phyloP scores from a whole-genome alignment of 1,284 basidiomycete genomes.

The Apiotrichum akiyoshidainum region DNA sequence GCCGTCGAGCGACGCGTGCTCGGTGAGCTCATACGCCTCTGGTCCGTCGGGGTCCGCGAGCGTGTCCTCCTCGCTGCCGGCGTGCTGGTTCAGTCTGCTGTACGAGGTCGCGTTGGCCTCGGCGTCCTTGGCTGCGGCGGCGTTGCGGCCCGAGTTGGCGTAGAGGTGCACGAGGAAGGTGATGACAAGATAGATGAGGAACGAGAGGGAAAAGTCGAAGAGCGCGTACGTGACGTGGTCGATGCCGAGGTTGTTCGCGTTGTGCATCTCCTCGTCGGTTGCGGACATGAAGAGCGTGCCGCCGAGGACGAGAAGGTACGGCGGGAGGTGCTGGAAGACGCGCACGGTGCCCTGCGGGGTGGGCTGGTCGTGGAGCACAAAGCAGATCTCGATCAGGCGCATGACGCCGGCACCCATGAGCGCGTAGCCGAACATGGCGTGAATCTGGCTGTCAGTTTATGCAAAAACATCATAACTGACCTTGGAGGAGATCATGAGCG shows the following conservation, averaged over 20 bases:
- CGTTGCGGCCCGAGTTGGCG: conserved; percentile 62
- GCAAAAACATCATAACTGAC: conserved; percentile 48
- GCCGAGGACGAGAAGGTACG: conserved; percentile 69
- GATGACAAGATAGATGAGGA: conserved; percentile 71
- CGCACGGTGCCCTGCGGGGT: conserved; percentile 46
- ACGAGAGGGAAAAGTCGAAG: conserved; percentile 64
- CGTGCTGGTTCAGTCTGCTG: conserved; percentile 23
- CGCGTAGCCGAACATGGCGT: conserved; percentile 76
- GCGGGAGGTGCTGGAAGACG: conserved; percentile 77
- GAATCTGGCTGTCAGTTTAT: conserved; percentile 58
- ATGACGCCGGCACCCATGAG: conserved; percentile 80
- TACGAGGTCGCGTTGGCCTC: conserved; percentile 29
- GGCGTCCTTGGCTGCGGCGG: conserved; percentile 21
- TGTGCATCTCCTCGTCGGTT: conserved; percentile 80
- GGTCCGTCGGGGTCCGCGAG: conserved; percentile 31
- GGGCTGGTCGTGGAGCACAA: conserved; percentile 56
- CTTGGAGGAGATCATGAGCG: conserved; percentile 75
- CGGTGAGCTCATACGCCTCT: conserved; percentile 45
- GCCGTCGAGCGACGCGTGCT: conserved; percentile 21
- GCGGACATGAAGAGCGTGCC: conserved; percentile 77
- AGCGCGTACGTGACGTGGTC: conserved; percentile 80
- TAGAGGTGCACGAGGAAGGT: conserved; percentile 61
- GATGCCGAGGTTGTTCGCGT: conserved; percentile 64
- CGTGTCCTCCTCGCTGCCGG: neutral
- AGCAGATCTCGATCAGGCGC: conserved; percentile 83